Percentiles rank a stretch among this genome's conserved stretches.
These are phyloP conservation scores for Linum lewisii DNA, from an alignment of 345 rosid genomes.

Conservation along the genomic window DNA sequence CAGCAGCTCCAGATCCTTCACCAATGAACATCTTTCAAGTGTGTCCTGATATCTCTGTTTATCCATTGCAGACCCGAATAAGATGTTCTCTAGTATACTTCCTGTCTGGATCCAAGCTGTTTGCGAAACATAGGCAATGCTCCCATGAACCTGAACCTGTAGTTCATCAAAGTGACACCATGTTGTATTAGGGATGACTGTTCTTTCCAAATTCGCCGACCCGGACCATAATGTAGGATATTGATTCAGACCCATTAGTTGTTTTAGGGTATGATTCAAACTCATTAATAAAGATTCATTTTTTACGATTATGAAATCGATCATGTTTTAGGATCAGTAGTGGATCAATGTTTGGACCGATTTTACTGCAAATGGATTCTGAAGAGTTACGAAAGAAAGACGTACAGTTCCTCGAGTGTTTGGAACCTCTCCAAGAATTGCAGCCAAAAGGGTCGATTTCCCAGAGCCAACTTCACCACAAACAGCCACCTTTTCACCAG, in stretches of 20 bases:
- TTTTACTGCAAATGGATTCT: not conserved
- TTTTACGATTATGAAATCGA: not conserved
- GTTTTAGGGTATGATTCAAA: too few species aligned
- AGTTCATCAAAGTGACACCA: constrained; percentile 4
- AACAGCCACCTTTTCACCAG: constrained; percentile 70
- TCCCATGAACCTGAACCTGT: constrained; percentile 71
- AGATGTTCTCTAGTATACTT: constrained; percentile 66
- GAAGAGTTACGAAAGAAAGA: not conserved
- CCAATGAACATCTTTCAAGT: constrained; percentile 62
- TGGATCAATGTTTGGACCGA: too few species aligned
- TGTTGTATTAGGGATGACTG: not conserved
- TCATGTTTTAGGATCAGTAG: too few species aligned
- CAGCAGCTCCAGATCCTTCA: constrained; percentile 80
- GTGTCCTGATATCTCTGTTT: constrained; percentile 59
- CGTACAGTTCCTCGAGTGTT: constrained; percentile 59
- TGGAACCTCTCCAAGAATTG: constrained; percentile 88
- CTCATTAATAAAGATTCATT: not conserved
- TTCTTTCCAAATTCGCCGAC: too few species aligned
- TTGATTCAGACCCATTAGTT: too few species aligned
- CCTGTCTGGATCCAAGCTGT: constrained; percentile 97
- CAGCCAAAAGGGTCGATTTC: constrained; percentile 82
- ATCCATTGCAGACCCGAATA: constrained; percentile 75
- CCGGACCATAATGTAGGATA: too few species aligned
- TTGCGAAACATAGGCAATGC: constrained; percentile 85
- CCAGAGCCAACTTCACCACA: constrained; percentile 99